Conservation (phyloP, 2,329 filamentous ascomycete genomes). For the Penicillium aurantiogriseum region DNA sequence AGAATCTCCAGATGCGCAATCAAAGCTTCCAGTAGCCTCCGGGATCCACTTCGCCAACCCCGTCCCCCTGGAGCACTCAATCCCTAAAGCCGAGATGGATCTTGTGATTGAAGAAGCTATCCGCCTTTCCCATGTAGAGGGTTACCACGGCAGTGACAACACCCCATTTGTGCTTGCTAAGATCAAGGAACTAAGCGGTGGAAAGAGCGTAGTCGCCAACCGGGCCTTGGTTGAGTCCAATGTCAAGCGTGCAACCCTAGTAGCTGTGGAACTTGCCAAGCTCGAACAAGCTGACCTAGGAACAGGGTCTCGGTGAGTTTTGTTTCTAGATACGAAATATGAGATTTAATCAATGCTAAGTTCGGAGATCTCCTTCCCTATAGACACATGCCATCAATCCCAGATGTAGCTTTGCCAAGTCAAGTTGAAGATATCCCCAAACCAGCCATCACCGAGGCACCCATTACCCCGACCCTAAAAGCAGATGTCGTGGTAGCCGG, state of each 20-base stretch:
- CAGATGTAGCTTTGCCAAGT: constrained; percentile 25
- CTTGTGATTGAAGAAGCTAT: constrained; percentile 67
- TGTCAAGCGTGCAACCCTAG: constrained; percentile 61
- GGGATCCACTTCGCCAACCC: constrained; percentile 89
- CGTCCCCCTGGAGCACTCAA: constrained; percentile 67
- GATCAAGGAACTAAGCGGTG: constrained; percentile 74
- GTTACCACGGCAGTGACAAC: constrained; percentile 70
- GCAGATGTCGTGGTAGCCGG: constrained; percentile 81
- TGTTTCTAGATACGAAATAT: constrained; percentile 23
- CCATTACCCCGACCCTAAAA: constrained; percentile 19
- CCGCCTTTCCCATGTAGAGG: constrained; percentile 61
- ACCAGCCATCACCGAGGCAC: constrained; percentile 1
- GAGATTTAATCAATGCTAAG: constrained; percentile 35
- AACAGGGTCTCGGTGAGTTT: constrained; percentile 40
- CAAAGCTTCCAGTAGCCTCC: constrained; percentile 67
- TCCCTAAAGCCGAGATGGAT: constrained; percentile 71
- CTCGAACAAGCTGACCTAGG: constrained; percentile 45
- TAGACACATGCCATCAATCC: constrained; percentile 40
- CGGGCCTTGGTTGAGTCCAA: constrained; percentile 67
- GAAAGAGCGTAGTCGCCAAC: constrained; percentile 72
- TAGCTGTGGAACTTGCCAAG: constrained; percentile 62
- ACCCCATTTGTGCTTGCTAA: constrained; percentile 79
- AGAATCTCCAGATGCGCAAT: constrained; percentile 62
- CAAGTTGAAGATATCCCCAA: constrained; percentile 8
- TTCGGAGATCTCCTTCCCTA: constrained; percentile 27